Evolutionary conservation across 768 basidiomycete species (phyloP).

Genomic region (Leucosporidium creatinivorum): DNA sequence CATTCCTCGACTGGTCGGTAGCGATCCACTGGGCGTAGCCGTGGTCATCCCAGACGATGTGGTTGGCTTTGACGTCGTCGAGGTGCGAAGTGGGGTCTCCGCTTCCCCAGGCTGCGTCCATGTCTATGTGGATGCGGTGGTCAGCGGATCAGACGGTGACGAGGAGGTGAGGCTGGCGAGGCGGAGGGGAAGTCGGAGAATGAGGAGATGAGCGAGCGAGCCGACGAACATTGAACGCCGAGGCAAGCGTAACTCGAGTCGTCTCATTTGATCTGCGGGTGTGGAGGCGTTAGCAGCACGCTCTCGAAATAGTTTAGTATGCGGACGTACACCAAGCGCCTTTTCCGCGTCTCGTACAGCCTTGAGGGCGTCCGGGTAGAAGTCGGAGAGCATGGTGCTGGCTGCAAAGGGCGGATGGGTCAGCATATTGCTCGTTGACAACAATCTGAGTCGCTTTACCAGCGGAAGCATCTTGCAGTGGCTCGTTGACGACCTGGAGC

Average conservation of each 20-base stretch:
- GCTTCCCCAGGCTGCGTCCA: slow-evolving; percentile 7
- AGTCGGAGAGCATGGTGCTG: background rate
- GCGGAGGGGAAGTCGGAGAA: no score
- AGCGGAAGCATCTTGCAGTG: background rate
- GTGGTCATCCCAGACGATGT: slow-evolving; percentile 17
- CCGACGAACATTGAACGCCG: slow-evolving; percentile 7
- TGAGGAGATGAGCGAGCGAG: no score
- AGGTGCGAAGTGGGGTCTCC: background rate
- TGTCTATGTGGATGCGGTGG: background rate
- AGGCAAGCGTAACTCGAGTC: background rate
- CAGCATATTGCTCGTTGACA: no score
- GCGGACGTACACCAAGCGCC: background rate
- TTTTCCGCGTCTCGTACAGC: slow-evolving; percentile 13
- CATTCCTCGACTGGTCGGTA: no score
- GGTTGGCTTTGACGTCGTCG: slow-evolving; percentile 7
- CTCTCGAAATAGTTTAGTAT: no score
- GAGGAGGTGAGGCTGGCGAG: no score
- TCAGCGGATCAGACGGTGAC: no score
- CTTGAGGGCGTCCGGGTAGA: slow-evolving; percentile 15
- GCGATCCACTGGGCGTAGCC: background rate
- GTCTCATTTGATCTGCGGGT: slow-evolving; percentile 5
- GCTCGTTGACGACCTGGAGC: slow-evolving; percentile 21
- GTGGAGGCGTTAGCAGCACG: no score
- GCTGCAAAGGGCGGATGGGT: background rate
- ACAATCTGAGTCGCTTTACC: no score